phyloP scores from a whole-genome alignment of 176 grass and related monocot genomes.

The Oryza meyeriana region DNA sequence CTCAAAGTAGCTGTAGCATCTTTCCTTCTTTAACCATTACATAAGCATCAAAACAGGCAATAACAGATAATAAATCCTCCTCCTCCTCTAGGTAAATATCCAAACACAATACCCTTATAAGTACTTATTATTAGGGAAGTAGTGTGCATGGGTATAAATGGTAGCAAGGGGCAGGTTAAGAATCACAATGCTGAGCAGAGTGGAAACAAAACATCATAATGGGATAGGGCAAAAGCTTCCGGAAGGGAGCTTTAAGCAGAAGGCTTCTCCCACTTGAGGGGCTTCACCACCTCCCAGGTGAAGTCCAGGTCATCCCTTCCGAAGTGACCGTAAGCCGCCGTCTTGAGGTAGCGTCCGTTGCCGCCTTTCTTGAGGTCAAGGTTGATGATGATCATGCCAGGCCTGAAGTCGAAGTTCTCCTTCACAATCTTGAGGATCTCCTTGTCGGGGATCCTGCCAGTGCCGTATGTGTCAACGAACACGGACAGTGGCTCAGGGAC shows the following conservation, averaged over 20 bases:
- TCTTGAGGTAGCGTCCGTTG: conserved; percentile 51
- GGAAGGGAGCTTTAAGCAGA: conserved; percentile 35
- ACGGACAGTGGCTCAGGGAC: conserved; percentile 45
- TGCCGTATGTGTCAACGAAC: conserved; percentile 42
- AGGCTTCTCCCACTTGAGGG: conserved; percentile 49
- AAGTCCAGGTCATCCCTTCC: conserved; percentile 47
- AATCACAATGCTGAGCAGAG: conserved; percentile 14
- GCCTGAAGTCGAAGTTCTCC: conserved; percentile 53
- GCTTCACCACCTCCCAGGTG: conserved; percentile 57
- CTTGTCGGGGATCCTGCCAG: conserved; percentile 36
- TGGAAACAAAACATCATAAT: conserved; percentile 23
- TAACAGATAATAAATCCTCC: conserved; percentile 24
- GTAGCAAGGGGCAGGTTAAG: conserved; percentile 17
- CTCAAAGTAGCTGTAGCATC: conserved; percentile 21
- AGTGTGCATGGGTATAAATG: conserved; percentile 26
- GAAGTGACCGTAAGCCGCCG: conserved; percentile 45
- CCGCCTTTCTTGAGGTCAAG: conserved; percentile 51
- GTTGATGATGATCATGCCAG: conserved; percentile 56
- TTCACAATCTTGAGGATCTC: conserved; percentile 56
- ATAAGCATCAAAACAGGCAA: conserved; percentile 23
- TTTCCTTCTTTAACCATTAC: conserved; percentile 36
- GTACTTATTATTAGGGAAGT: conserved; percentile 36
- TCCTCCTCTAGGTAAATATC: conserved; percentile 24
- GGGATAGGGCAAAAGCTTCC: conserved; percentile 16
- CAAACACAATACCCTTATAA: conserved; percentile 29